These are phyloP conservation scores for Persicaria maculosa DNA, from an alignment of 148 eudicot genomes.

Conservation along the genomic window DNA sequence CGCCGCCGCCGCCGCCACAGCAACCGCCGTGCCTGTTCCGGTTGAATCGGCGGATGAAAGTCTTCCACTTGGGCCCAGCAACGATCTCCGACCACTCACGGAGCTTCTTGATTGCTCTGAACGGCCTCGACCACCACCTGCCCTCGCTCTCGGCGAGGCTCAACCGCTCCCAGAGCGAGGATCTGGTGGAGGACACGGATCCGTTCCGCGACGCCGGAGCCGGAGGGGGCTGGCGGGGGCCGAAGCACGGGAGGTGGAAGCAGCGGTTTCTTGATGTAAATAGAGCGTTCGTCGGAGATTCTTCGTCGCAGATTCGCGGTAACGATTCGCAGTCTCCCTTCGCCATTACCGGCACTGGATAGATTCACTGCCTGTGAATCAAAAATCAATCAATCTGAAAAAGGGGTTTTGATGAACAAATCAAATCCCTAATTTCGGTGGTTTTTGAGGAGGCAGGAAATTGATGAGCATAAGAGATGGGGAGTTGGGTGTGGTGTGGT, in stretches of 20 bases:
- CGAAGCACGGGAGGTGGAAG: conserved; percentile 12
- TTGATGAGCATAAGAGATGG: background rate
- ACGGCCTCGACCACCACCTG: conserved; percentile 40
- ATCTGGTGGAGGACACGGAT: conserved; percentile 3
- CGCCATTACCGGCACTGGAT: background rate
- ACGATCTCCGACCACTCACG: conserved; percentile 84
- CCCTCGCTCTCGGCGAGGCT: conserved; percentile 15
- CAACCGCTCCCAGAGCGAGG: conserved; percentile 7
- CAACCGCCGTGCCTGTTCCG: conserved; percentile 14
- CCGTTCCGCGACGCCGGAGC: background rate
- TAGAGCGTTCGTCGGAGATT: background rate
- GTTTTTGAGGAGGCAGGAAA: background rate
- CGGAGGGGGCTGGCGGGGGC: background rate
- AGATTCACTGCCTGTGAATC: background rate
- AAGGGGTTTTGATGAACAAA: background rate
- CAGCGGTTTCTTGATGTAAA: conserved; percentile 5
- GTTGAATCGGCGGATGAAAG: conserved; percentile 65
- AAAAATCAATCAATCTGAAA: background rate
- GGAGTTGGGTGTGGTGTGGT: background rate
- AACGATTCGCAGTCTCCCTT: background rate
- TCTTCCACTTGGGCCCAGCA: conserved; percentile 83
- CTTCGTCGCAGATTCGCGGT: background rate
- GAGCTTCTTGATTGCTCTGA: conserved; percentile 46
- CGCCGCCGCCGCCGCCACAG: conserved; percentile 2
- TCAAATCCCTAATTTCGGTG: background rate